Evolutionary conservation across 345 rosid species (phyloP), one percentile per base, ranked within the genome.

Genomic region (Carallia pectinifolia): DNA sequence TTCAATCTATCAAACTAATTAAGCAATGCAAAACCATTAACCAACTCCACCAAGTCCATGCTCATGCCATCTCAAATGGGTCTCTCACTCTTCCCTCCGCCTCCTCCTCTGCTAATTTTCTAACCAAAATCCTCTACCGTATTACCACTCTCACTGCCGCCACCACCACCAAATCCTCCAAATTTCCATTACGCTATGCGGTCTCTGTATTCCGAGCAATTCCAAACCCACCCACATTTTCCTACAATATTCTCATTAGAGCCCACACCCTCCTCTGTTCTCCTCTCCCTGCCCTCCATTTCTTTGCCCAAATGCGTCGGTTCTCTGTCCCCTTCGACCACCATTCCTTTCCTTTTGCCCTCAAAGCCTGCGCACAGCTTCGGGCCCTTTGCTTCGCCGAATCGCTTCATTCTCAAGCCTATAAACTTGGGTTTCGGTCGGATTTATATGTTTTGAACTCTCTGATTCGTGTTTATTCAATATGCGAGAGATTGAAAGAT

Each of bases 271-370:
- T 86, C 52, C 84, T 86, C 76, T 79, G 77, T 6, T 73, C 84
- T 64, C 86, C 88, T 79, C 53, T 77, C 70, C 13, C 65, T n/a
- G 86, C 95, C 40, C 87, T 87, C 65, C 44, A 63, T 58, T 81
- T 83, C 71, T 89, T 89, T 64, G 54, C 73, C 34, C 72, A 80
- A 56, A 89, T 91, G 95, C 85, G 83, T 8, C 80, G 86, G 39
- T 34, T 75, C 7, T 83, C 89, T 17, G 62, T 87, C 66, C 80
- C 81, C 53, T 89, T 85, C 2, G 97, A 91, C 63, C 86, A 79
- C 64, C 77, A 87, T 72, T 79, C 92, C 0, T 82, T 85, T 82
- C 91, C 97, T 30, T 89, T 87, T 71, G 83, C 77, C 53, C 84
- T 91, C 77, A 86, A 82, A 64, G 89, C 91, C 55, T 87, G 85